These are phyloP conservation scores for Hanseniaspora lachancei DNA, from an alignment of 805 yeast genomes.

Conservation along the genomic window DNA sequence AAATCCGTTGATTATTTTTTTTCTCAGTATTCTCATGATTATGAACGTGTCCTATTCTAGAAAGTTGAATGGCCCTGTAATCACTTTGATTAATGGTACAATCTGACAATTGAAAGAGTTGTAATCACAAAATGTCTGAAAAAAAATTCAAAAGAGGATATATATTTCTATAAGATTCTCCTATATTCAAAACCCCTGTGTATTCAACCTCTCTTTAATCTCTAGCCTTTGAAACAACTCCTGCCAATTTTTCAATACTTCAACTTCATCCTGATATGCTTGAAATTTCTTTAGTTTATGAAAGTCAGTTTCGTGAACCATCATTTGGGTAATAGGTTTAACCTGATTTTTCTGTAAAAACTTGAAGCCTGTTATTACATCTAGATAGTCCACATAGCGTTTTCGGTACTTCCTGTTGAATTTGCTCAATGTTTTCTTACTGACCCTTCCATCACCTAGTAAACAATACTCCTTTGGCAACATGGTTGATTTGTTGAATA, in stretches of 20 bases:
- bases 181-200: not conserved
- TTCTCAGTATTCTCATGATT: not conserved
- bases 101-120: too few species aligned
- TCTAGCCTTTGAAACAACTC: not conserved
- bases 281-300: conserved; percentile 7
- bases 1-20: not conserved
- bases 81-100: too few species aligned
- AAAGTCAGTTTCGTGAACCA: conserved; percentile 16
- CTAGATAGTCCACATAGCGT: conserved; percentile 15
- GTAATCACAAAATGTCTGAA: too few species aligned
- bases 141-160: too few species aligned
- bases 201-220: conserved; percentile 5
- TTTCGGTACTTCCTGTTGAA: not conserved
- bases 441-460: conserved; percentile 8
- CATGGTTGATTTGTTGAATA: conserved; percentile 14
- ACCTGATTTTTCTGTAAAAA: conserved; percentile 22
- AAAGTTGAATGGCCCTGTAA: too few species aligned
- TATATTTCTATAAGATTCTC: too few species aligned
- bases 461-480: conserved; percentile 19
- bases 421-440: conserved; percentile 13
- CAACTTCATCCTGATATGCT: conserved; percentile 6
- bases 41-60: too few species aligned
- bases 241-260: conserved; percentile 16
- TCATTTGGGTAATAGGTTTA: conserved; percentile 17
- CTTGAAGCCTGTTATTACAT: conserved; percentile 23